Evolutionary conservation across 2,329 filamentous ascomycete species (phyloP).

Genomic region (Ophiognomonia clavigignenti-juglandacearum): DNA sequence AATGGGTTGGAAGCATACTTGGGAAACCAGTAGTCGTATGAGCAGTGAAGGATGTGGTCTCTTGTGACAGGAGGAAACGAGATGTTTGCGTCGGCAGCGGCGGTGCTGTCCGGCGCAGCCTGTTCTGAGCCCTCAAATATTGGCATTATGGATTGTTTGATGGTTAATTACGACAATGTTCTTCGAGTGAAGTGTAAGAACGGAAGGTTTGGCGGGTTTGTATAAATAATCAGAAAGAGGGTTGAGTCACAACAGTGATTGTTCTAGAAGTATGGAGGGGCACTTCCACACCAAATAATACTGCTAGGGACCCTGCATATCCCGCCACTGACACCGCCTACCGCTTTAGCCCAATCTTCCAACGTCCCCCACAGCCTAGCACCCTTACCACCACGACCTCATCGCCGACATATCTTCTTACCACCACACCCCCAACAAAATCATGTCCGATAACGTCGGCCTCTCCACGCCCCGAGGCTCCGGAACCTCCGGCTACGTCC

Average conservation of each 20-base stretch:
- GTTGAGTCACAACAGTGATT: conserved; percentile 4
- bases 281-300: too few species aligned
- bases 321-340: not conserved
- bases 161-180: not conserved
- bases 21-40: conserved; percentile 88
- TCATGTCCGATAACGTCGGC: conserved; percentile 95
- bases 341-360: not conserved
- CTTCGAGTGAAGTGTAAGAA: not conserved
- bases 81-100: conserved; percentile 30
- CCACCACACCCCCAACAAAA: not conserved
- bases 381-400: not conserved
- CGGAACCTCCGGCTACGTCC: conserved; percentile 95
- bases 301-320: too few species aligned
- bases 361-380: not conserved
- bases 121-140: conserved; percentile 20
- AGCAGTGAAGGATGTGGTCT: conserved; percentile 88
- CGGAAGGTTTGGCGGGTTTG: too few species aligned
- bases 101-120: conserved; percentile 17
- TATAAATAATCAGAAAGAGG: not conserved
- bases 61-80: conserved; percentile 80
- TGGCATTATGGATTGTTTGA: conserved; percentile 25
- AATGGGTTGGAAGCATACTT: conserved; percentile 41
- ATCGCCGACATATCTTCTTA: not conserved
- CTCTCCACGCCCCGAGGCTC: conserved; percentile 90
- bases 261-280: not conserved